Evolutionary conservation across 352 stramenopile species (phyloP), one percentile per base, ranked within the genome.

Genomic region (Phytophthora ohioensis): DNA sequence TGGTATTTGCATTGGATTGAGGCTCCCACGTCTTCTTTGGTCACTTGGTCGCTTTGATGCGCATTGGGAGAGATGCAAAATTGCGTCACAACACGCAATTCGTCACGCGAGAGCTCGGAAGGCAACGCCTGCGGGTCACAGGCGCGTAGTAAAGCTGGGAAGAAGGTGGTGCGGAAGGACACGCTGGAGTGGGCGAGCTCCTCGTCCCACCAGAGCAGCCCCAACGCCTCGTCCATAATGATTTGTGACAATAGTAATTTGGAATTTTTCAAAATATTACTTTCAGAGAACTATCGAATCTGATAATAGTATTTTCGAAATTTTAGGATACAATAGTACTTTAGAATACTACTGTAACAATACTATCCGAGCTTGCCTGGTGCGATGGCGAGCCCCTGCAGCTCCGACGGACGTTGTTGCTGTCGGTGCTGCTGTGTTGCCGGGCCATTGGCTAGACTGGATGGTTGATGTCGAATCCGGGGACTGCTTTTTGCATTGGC

Each of bases 61-160:
- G 79, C 79, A 53, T 69, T 58, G 38, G 80, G 57, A 48, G 73
- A 80, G 51, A 92, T 55, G 68, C 79, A 88, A 51, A 80, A 87
- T 58, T 86, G 82, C 47, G 77, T 69, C 35, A 92, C 56, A 36
- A 90, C 70, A 32, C 78, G 76, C 38, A 91, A 70, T 70, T 91
- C 82, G 54, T 90, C 85, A 58, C 78, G 57, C 42, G 85, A 92
- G 27, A 91, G 73, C 62, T 79, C 67, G 12, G 66, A 46, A 6
- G 75, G 56, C 11, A 84, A 58, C 31, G 69, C 63, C 15, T 78
- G 74, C 32, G 78, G 49, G 34, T 81, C 80, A 34, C 75, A 82
- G 11, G 53, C 59, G 51, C 76, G 64, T 39, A 89, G 56, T 45
- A 92, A 75, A n/a, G 81, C 79, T 21, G 84, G 84, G 46, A 88